Base-by-base conservation (phyloP, 257 asterid species). In the Mentha longifolia region DNA sequence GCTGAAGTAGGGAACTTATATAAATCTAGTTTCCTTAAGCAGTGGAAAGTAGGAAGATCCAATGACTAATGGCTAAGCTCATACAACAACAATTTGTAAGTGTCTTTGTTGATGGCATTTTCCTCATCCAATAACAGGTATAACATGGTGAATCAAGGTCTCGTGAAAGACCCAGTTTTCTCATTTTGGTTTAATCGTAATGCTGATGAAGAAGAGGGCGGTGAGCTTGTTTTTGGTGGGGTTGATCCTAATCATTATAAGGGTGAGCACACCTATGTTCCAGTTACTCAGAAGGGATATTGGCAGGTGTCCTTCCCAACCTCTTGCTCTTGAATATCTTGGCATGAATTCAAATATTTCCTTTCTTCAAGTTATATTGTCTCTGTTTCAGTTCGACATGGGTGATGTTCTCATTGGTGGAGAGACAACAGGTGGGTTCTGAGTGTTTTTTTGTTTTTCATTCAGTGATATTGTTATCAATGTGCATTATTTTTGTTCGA, bases 181-280 rank as follows among this genome's bases (percentile, higher is more conserved):
- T 92, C 96, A 57, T 92, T 92, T 82, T 92, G 98, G 98, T 82
- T 92, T 33, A 87, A 85, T 51, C 92, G 95, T 33, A 82, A 86
- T 10, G 77, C 79, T 17, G 45, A 86, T 5, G 94, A 86, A 43
- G 87, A 84, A 76, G 87, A 85, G 35, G 98, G 98, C 20, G 98
- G 98, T 73, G 98, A 89, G 75, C 80, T 92, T 45, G 91, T 92
- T 74, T 88, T 92, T 66, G 98, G 98, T 64, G 98, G 98, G n/a
- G 86, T 89, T 67, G 94, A 92, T 80, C 74, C 95, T 4, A 78
- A 74, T 62, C 96, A 92, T 81, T 92, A 81, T 64, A 92, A 82
- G 83, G 98, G 98, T 17, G 80, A 87, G 68, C 98, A 89, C 77
- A 85, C 92, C 4, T 92, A 86, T 67, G 96, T 83, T 65, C 95